Conservation (phyloP, 257 asterid genomes). For the Euphrasia confusa region DNA sequence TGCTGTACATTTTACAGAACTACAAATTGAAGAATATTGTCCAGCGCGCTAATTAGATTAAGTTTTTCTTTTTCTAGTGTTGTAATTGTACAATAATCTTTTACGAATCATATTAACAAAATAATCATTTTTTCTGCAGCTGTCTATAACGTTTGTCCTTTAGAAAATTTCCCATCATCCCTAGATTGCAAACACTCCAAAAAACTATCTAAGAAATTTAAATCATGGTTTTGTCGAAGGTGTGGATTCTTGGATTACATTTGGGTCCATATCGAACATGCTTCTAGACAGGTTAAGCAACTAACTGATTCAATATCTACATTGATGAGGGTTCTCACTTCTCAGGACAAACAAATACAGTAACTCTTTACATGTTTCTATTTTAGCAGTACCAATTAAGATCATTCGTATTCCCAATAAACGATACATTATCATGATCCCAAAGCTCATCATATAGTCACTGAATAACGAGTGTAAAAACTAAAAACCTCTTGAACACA, state of each 20-base stretch:
- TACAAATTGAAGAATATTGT: neutral
- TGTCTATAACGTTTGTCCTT: neutral
- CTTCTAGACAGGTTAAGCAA: neutral
- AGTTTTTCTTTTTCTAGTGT: neutral
- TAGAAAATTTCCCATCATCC: neutral
- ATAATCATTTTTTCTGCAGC: neutral
- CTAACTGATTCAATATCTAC: neutral
- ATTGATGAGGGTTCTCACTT: neutral
- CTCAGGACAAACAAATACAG: neutral
- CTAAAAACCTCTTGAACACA: conserved; percentile 1
- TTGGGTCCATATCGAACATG: neutral
- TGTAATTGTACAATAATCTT: neutral
- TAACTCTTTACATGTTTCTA: neutral
- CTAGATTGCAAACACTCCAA: neutral
- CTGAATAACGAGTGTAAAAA: neutral
- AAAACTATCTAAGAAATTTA: neutral
- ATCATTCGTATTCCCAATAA: neutral
- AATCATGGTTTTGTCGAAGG: neutral
- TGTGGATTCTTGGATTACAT: neutral
- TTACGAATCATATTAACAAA: neutral
- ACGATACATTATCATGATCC: neutral
- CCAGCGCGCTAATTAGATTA: neutral
- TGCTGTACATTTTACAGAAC: neutral
- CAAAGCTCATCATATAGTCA: conserved; percentile 17
- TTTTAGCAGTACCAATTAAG: neutral